Conservation (phyloP, 306 rosid species). For the Malus sieversii region DNA sequence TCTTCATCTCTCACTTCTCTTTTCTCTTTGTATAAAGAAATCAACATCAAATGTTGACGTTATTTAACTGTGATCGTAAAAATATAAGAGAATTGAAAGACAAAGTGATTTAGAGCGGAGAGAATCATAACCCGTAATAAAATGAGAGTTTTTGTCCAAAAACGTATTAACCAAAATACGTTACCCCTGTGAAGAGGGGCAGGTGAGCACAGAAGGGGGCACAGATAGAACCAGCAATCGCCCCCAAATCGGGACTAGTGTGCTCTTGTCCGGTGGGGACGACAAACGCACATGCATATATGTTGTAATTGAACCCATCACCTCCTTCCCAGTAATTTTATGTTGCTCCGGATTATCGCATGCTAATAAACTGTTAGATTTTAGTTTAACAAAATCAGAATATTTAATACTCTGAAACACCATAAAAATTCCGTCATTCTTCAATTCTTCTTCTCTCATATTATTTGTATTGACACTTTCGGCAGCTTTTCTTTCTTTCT, state of each 20-base stretch:
- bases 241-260: not conserved
- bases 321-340: not conserved
- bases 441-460: not conserved
- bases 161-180: not conserved
- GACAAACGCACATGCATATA: conserved; percentile 41
- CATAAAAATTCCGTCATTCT: too few relatives aligned
- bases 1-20: too few relatives aligned
- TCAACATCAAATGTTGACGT: too few relatives aligned
- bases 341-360: too few relatives aligned
- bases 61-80: too few relatives aligned
- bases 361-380: too few relatives aligned
- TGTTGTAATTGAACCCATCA: conserved; percentile 9
- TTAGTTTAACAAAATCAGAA: too few relatives aligned
- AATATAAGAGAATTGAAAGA: too few relatives aligned
- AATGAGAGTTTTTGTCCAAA: not conserved
- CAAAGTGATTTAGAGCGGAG: too few relatives aligned
- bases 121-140: not conserved
- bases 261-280: conserved; percentile 33
- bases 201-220: not conserved
- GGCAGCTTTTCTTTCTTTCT: conserved; percentile 18
- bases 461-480: conserved; percentile 28
- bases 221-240: not conserved
- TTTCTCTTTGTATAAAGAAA: too few relatives aligned
- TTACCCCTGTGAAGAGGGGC: not conserved
- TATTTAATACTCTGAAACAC: too few relatives aligned